Conservation (phyloP, 192 early-diverging fungal genomes). For the Diversispora epigaea region DNA sequence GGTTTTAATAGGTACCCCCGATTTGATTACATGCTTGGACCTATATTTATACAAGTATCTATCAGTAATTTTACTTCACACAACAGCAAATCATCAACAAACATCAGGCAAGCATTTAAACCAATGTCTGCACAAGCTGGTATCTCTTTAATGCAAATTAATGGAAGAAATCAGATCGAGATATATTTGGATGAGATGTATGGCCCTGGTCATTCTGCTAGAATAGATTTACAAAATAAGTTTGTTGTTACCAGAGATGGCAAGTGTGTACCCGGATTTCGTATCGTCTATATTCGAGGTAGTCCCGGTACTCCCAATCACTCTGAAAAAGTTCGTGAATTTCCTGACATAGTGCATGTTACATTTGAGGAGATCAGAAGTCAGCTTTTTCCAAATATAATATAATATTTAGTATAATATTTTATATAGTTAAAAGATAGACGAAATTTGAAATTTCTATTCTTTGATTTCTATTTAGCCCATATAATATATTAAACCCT, state of each 20-base stretch:
- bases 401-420: not conserved
- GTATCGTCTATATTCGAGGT: slow-evolving; percentile 40
- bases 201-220: slow-evolving; percentile 36
- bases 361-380: slow-evolving; percentile 37
- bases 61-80: slow-evolving; percentile 36
- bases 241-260: slow-evolving; percentile 36
- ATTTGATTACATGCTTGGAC: slow-evolving; percentile 41
- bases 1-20: slow-evolving; percentile 35
- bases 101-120: slow-evolving; percentile 36
- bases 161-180: slow-evolving; percentile 36
- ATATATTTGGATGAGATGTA: slow-evolving; percentile 33
- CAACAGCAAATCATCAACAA: slow-evolving; percentile 26
- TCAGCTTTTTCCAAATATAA: slow-evolving; percentile 32
- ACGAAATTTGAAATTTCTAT: no score
- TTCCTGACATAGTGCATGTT: slow-evolving; percentile 35
- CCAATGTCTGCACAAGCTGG: slow-evolving; percentile 6
- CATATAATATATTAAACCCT: no score
- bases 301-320: slow-evolving; percentile 26
- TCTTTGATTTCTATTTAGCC: no score
- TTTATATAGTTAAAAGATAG: no score
- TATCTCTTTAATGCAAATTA: not conserved
- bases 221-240: slow-evolving; percentile 22
- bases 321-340: slow-evolving; percentile 18
- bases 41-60: slow-evolving; percentile 38
- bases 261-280: slow-evolving; percentile 30